phyloP scores from a whole-genome alignment of 805 yeast genomes.

The Lipomyces sp. region DNA sequence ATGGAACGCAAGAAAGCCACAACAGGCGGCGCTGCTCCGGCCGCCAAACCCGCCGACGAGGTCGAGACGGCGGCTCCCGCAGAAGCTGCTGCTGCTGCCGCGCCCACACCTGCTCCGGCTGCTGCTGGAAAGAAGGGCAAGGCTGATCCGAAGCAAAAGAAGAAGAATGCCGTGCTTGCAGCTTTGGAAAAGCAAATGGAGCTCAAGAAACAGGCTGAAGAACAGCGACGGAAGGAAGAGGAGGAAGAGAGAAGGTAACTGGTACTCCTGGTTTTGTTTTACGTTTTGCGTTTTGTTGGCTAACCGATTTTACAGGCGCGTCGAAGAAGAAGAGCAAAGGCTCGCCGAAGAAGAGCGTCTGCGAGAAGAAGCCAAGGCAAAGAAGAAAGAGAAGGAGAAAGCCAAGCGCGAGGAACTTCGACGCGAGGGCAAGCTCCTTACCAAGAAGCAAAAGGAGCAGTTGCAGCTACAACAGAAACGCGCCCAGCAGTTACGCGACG shows the following conservation, averaged over 20 bases:
- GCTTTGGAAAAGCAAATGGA: slow-evolving; percentile 88
- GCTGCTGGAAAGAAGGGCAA: slow-evolving; percentile 31
- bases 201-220: slow-evolving; percentile 81
- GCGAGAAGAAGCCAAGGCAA: slow-evolving; percentile 42
- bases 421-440: slow-evolving; percentile 91
- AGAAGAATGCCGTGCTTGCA: slow-evolving; percentile 86
- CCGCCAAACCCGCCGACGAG: slow-evolving; percentile 38
- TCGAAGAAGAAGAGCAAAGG: slow-evolving; percentile 52
- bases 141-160: slow-evolving; percentile 59
- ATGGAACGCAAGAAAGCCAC: slow-evolving; percentile 56
- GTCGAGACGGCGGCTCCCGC: slow-evolving; percentile 38
- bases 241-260: slow-evolving; percentile 58
- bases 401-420: slow-evolving; percentile 84
- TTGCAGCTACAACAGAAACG: slow-evolving; percentile 82
- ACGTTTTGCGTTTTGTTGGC: neutral
- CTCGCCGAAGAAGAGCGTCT: slow-evolving; percentile 41
- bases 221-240: slow-evolving; percentile 66
- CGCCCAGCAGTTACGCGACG: slow-evolving; percentile 74
- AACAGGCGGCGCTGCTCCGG: slow-evolving; percentile 46
- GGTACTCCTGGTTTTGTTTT: too few species aligned
- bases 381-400: slow-evolving; percentile 83
- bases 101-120: slow-evolving; percentile 30
- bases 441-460: slow-evolving; percentile 94
- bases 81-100: slow-evolving; percentile 41
- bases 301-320: slow-evolving; percentile 14